Conservation (phyloP, 2,329 filamentous ascomycete genomes). For the Claviceps cyperi region DNA sequence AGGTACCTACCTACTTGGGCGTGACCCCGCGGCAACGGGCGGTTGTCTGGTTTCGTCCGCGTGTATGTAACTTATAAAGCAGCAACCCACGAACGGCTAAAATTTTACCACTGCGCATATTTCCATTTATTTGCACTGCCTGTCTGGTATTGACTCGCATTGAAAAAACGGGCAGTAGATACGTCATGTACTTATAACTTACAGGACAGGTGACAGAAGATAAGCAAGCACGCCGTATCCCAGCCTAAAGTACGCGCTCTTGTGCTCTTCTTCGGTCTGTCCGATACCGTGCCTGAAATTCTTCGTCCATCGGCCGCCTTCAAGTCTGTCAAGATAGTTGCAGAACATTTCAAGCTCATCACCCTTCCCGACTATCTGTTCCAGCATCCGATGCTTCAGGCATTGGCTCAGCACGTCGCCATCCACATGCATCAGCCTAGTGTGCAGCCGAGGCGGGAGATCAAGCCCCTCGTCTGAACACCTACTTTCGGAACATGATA, state of each 20-base stretch:
- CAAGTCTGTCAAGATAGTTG: conserved; percentile 34
- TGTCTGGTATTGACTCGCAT: background rate
- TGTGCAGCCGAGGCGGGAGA: conserved; percentile 24
- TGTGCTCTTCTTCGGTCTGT: conserved; percentile 10
- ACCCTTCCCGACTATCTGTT: conserved; percentile 23
- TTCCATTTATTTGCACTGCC: background rate
- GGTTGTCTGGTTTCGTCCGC: too few species aligned
- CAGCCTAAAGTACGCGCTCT: conserved; percentile 27
- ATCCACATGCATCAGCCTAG: conserved; percentile 47
- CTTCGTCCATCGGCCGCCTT: conserved; percentile 27
- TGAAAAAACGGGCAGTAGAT: background rate
- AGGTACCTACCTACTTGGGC: too few species aligned
- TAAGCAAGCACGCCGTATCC: conserved; percentile 41
- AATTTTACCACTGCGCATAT: too few species aligned
- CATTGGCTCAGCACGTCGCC: conserved; percentile 49
- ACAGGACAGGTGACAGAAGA: conserved; percentile 37
- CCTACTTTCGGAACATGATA: conserved; percentile 5
- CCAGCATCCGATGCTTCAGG: conserved; percentile 30
- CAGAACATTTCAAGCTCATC: conserved; percentile 26
- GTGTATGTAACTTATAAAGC: too few species aligned
- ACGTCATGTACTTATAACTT: background rate
- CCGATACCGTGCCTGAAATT: conserved; percentile 13
- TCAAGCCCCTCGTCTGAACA: conserved; percentile 11
- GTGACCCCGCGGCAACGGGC: too few species aligned
- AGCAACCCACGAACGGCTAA: too few species aligned